Base-by-base conservation (phyloP, 2,329 filamentous ascomycete species). In the Leptographium galeiforme region DNA sequence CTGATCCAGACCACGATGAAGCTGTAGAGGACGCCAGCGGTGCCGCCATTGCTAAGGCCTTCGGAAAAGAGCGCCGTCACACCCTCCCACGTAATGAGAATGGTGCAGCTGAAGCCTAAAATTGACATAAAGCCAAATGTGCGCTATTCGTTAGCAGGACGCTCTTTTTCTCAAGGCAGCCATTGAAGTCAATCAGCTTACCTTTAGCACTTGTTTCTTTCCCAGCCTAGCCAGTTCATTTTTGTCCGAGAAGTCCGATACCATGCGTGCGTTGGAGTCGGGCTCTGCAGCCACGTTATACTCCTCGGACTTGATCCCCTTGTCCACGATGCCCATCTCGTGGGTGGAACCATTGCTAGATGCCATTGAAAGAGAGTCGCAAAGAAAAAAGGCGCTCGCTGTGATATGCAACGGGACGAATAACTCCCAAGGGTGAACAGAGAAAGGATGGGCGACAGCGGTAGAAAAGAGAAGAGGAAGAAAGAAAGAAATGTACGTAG, bases 51-150 rank as follows among this genome's bases (percentile, higher is more conserved):
- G 14, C 63, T 58, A 19, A 72, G 65, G 7, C 66, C 65, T 39
- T 68, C 65, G 4, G 66, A 61, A 6, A 67, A 63, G 0, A 66
- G 66, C 51, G 62, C 62, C 33, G 33, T 34, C 18, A 52, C 43
- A 10, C 34, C 50, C 60, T 79, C 76, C 76, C 76, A 79, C 0
- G 75, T 76, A 41, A 71, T 70, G 57, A 76, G 69, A 38, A 75
- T 66, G 25, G 74, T 72, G 56, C 72, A 72, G n/a, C 70, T 70
- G 56, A 77, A 76, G 5, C 73, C 72, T 14, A 77, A 65, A 34
- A 74, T 76, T 6, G 71, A 70, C 54, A 72, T 58, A 58, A 72
- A 72, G 7, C 69, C 66, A 59, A 77, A 77, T 59, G 71, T 73
- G 53, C 73, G 64, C 66, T 72, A 34, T 11, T 14, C 25, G 25